Percentiles rank a stretch among this genome's conserved stretches.
Conservation (phyloP, 83 land plant species). For the Diphasiastrum complanatum region DNA sequence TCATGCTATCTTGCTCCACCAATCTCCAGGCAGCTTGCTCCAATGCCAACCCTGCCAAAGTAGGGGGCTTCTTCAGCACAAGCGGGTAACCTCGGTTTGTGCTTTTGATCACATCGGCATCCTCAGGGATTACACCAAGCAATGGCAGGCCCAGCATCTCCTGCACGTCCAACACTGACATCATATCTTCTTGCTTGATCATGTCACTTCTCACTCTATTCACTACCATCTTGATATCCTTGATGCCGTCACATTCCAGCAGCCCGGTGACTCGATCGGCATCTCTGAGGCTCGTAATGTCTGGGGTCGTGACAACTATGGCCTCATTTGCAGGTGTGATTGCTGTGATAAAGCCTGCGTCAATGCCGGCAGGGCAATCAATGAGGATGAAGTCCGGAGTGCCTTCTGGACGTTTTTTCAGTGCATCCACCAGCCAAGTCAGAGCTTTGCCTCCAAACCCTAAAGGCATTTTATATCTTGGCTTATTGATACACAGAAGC, state of each 20-base stretch:
- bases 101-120: slow-evolving; percentile 85
- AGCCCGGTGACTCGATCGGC: slow-evolving; percentile 93
- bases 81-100: slow-evolving; percentile 89
- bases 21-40: slow-evolving; percentile 98
- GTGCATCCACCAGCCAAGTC: slow-evolving; percentile 82
- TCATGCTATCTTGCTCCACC: slow-evolving; percentile 95
- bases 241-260: slow-evolving; percentile 90
- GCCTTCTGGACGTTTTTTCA: slow-evolving; percentile 53
- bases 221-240: slow-evolving; percentile 93
- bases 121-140: slow-evolving; percentile 93
- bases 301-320: slow-evolving; percentile 87
- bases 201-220: slow-evolving; percentile 85
- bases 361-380: slow-evolving; percentile 98
- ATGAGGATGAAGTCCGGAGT: slow-evolving; percentile 78
- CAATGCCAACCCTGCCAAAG: slow-evolving; percentile 84
- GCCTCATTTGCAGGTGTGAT: slow-evolving; percentile 97
- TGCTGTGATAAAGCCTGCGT: slow-evolving; percentile 97
- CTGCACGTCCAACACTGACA: slow-evolving; percentile 93
- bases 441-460: slow-evolving; percentile 94
- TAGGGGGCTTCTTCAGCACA: slow-evolving; percentile 84
- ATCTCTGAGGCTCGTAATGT: slow-evolving; percentile 80
- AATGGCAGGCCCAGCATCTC: slow-evolving; percentile 89
- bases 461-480: slow-evolving; percentile 82
- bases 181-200: slow-evolving; percentile 96
- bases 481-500: slow-evolving; percentile 86